Evolutionary conservation across 2,329 filamentous ascomycete species (phyloP).

Genomic region (Cercospora zeae-maydis): DNA sequence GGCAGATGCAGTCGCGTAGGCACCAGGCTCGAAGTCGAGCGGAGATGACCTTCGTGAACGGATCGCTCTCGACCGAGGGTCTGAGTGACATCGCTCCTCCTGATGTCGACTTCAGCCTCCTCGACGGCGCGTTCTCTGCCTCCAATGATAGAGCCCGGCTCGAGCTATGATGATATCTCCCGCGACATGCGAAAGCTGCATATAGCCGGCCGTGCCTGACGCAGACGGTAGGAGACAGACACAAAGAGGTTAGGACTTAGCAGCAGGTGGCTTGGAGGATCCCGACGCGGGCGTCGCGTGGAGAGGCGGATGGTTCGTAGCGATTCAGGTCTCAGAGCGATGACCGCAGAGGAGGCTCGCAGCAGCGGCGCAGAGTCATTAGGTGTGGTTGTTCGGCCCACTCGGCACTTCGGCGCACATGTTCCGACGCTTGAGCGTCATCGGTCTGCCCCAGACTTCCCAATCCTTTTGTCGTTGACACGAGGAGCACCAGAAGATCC

Average conservation of each 20-base stretch:
- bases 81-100: background rate
- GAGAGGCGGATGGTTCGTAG: conserved; percentile 2
- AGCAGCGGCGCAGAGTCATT: background rate
- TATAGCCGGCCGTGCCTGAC: background rate
- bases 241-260: background rate
- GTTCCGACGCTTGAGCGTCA: background rate
- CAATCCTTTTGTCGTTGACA: background rate
- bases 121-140: background rate
- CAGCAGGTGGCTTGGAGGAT: background rate
- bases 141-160: background rate
- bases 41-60: background rate
- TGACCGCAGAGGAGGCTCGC: conserved; percentile 2
- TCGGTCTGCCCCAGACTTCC: conserved; percentile 1
- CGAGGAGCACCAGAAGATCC: background rate
- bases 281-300: background rate
- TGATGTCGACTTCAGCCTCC: background rate
- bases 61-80: background rate
- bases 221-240: background rate
- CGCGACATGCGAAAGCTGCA: background rate
- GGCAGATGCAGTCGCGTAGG: background rate
- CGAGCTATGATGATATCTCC: background rate
- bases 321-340: conserved; percentile 3
- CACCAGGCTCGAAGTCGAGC: background rate
- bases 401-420: background rate
- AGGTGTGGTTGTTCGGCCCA: conserved; percentile 3